A percentile compares a stretch with the other conserved stretches of the same genome.
These are phyloP conservation scores for Fagopyrum tataricum DNA, from an alignment of 148 eudicot species.

Conservation along the genomic window DNA sequence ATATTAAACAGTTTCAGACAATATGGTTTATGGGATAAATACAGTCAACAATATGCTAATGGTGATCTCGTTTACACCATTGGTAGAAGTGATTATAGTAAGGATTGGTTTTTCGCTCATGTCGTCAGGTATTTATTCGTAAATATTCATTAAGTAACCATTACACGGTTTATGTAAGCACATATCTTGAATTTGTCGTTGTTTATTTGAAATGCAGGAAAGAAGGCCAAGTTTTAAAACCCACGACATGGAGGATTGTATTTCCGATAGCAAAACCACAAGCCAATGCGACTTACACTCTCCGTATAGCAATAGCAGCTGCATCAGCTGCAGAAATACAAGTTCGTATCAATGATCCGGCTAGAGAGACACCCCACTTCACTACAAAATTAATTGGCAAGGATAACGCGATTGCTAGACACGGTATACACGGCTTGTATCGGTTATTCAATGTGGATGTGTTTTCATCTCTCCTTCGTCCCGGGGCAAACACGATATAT, in stretches of 20 bases:
- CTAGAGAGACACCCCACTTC: slow-evolving; percentile 22
- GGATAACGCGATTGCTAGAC: slow-evolving; percentile 59
- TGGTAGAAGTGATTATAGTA: slow-evolving; percentile 33
- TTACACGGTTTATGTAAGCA: too few species aligned
- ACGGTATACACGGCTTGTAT: slow-evolving; percentile 54
- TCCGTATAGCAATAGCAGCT: slow-evolving; percentile 7
- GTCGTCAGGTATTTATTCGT: slow-evolving; percentile 36
- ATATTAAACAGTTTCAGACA: slow-evolving; percentile 50
- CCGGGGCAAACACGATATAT: slow-evolving; percentile 35
- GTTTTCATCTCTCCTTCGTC: slow-evolving; percentile 23
- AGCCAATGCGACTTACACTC: neutral
- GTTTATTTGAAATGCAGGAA: slow-evolving; percentile 27
- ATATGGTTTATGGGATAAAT: slow-evolving; percentile 85
- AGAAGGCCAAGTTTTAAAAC: slow-evolving; percentile 28
- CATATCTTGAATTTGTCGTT: too few species aligned
- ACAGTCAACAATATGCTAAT: slow-evolving; percentile 50
- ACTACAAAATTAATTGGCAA: slow-evolving; percentile 37
- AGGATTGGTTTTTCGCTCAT: slow-evolving; percentile 79
- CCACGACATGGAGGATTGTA: slow-evolving; percentile 52
- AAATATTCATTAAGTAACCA: too few species aligned
- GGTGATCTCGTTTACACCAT: slow-evolving; percentile 56
- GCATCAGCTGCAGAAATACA: neutral
- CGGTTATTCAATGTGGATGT: slow-evolving; percentile 32
- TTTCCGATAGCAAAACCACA: neutral
- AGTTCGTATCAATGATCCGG: slow-evolving; percentile 38